Evolutionary conservation across 2,329 filamentous ascomycete species (phyloP), one percentile per base, ranked within the genome.

Genomic region (Cryphonectria radicalis): DNA sequence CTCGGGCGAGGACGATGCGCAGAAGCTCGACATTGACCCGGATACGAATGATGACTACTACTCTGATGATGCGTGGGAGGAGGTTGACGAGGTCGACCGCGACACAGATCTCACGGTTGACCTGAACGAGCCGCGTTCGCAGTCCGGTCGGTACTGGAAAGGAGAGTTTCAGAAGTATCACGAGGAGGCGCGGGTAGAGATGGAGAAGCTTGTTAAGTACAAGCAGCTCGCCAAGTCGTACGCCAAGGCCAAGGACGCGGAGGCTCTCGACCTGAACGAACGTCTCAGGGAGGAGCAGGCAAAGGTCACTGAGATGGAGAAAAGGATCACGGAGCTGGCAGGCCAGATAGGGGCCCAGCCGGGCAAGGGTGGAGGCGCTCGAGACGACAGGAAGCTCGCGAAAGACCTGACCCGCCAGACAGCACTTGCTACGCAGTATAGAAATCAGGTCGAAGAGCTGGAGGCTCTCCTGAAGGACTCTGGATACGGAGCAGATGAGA

Each of bases 101-200:
- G 87, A 89, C 67, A 84, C 86, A 69, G 91, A 94, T 75, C 82
- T 90, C 70, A 93, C 92, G 0, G 81, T 91, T 64, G 92, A 94
- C 76, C 82, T 93, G 65, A 91, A 91, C 73, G 90, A 93, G 76
- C 92, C 93, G 8, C 88, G 90, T 74, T 93, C 92, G 1, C 88
- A 91, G 72, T 94, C 92, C 4, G 92, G 92, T 8, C 90, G 88
- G 76, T 94, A 92, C 80, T 95, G 93, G 93, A 95, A 95, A 80
- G 86, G 88, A 35, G 89, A 94, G 77, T 95, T 92, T 76, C 87
- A 93, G 75, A 87, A 86, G 69, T 95, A 95, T 77, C 90, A 93
- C 65, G 85, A 89, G 62, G 91, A 92, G 73, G 92, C 92, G 74
- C 89, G 89, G 79, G 86, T 85, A 60, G 91, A 95, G 79, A 91